Evolutionary conservation across 139 green algal genomes (phyloP).

Genomic region (Micromonas pusilla): DNA sequence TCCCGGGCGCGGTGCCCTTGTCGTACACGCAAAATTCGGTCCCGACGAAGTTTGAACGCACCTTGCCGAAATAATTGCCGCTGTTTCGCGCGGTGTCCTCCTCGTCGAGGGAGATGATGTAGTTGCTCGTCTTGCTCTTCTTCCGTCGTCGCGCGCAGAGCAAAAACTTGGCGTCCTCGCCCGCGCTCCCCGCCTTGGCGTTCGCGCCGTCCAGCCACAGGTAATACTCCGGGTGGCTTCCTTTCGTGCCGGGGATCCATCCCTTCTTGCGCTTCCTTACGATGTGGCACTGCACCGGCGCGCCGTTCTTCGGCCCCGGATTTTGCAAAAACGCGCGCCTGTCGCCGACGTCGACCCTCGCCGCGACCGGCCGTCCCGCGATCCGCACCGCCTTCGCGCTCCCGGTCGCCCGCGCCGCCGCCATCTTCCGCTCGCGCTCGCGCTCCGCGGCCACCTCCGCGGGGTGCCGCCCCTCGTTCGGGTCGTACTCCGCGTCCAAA

Average conservation of each 20-base stretch:
- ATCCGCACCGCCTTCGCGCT: conserved; percentile 32
- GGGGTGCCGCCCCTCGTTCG: conserved; percentile 27
- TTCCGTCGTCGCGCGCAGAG: conserved; percentile 78
- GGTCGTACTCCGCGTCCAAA: conserved; percentile 51
- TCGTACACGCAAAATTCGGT: conserved; percentile 87
- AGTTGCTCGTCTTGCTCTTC: conserved; percentile 65
- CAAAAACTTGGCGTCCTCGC: conserved; percentile 54
- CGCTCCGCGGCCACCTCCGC: conserved; percentile 27
- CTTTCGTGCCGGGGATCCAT: conserved; percentile 24
- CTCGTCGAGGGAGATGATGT: conserved; percentile 76
- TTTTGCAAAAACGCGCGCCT: conserved; percentile 45
- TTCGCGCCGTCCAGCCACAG: conserved; percentile 52
- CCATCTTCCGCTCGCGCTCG: not conserved
- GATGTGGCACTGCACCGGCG: conserved; percentile 69
- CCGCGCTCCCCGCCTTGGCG: not conserved
- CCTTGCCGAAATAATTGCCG: conserved; percentile 64
- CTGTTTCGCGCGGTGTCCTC: conserved; percentile 47
- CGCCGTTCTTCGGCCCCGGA: conserved; percentile 46
- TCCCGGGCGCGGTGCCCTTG: conserved; percentile 31
- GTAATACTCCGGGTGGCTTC: conserved; percentile 61
- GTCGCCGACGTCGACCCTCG: conserved; percentile 1
- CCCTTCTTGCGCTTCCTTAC: conserved; percentile 45
- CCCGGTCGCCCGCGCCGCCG: not conserved
- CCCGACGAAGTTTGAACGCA: conserved; percentile 87
- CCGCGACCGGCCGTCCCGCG: conserved; percentile 16